These are phyloP conservation scores for Eragrostis curvula DNA, from an alignment of 176 grass and related monocot genomes.

Conservation along the genomic window DNA sequence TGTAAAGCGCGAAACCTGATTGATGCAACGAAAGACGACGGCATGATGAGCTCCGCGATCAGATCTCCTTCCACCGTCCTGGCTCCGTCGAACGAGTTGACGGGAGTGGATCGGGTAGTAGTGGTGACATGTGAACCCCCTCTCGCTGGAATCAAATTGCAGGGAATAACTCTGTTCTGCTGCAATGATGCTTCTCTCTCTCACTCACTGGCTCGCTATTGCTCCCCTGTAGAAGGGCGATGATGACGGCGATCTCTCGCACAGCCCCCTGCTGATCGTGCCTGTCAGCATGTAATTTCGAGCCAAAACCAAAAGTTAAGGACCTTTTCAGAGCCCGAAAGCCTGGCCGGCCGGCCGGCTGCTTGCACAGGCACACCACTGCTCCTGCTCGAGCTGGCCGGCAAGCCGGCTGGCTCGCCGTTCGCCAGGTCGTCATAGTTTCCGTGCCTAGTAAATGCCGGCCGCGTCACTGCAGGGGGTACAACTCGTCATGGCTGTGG, in stretches of 20 bases:
- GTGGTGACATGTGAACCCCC: constrained; percentile 56
- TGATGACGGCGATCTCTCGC: constrained; percentile 24
- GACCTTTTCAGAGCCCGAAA: constrained; percentile 64
- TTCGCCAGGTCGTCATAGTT: constrained; percentile 7
- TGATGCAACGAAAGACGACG: constrained; percentile 45
- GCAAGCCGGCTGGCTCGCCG: background rate
- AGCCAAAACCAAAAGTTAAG: constrained; percentile 65
- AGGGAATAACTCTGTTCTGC: constrained; percentile 79
- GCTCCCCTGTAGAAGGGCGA: constrained; percentile 27
- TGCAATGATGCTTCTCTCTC: constrained; percentile 64
- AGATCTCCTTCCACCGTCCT: background rate
- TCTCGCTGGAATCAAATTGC: constrained; percentile 60
- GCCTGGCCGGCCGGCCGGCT: constrained; percentile 20
- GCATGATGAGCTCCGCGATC: constrained; percentile 47
- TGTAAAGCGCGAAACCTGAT: constrained; percentile 40
- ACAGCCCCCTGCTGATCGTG: constrained; percentile 35
- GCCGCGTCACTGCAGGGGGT: background rate
- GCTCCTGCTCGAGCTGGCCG: too few species aligned
- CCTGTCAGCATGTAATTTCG: constrained; percentile 52
- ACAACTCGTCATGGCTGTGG: background rate
- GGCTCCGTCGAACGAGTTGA: background rate
- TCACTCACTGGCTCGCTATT: constrained; percentile 15
- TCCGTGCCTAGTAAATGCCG: constrained; percentile 13
- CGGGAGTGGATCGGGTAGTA: background rate
- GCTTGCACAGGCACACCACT: background rate